Percentiles rank a stretch among this genome's conserved stretches.
Conservation (phyloP, 495 filamentous ascomycete genomes). For the Trichoderma orchidacearum region DNA sequence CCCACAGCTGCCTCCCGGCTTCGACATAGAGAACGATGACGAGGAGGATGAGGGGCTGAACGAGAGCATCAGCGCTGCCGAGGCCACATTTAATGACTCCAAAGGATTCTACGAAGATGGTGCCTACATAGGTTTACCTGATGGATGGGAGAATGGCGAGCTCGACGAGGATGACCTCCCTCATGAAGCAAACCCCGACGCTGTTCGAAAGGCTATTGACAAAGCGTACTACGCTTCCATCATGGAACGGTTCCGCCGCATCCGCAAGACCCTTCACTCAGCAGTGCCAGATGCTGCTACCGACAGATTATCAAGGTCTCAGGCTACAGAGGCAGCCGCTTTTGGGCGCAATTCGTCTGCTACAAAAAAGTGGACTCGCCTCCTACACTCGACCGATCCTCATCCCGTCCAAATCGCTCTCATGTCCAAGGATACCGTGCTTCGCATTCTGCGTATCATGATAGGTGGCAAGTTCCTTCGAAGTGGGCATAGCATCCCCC, state of each 20-base stretch:
- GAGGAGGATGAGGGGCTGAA: slow-evolving; percentile 4
- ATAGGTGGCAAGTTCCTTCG: slow-evolving; percentile 32
- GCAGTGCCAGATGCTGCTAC: slow-evolving; percentile 37
- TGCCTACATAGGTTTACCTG: slow-evolving; percentile 2
- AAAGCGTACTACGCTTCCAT: slow-evolving; percentile 52
- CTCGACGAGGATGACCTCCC: slow-evolving; percentile 15
- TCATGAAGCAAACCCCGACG: slow-evolving; percentile 18
- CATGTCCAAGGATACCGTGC: slow-evolving; percentile 48
- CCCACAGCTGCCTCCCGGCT: slow-evolving; percentile 25
- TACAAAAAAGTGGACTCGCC: slow-evolving; percentile 38
- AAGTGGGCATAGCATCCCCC: slow-evolving; percentile 27
- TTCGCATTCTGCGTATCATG: slow-evolving; percentile 38
- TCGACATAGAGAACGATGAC: slow-evolving; percentile 6
- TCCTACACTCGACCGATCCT: slow-evolving; percentile 40
- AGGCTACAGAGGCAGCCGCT: slow-evolving; percentile 40
- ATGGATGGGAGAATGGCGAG: slow-evolving; percentile 5
- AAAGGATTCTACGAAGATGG: slow-evolving; percentile 3
- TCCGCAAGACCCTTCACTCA: slow-evolving; percentile 43
- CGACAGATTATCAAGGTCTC: slow-evolving; percentile 35
- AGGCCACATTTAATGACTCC: background rate
- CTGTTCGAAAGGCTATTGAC: slow-evolving; percentile 13
- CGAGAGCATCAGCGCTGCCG: background rate
- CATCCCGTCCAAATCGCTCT: slow-evolving; percentile 52
- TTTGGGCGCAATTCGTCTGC: slow-evolving; percentile 26
- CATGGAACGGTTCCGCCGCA: slow-evolving; percentile 39